phyloP scores from a whole-genome alignment of 208 protist species.

The Wallacemonas rigidus region DNA sequence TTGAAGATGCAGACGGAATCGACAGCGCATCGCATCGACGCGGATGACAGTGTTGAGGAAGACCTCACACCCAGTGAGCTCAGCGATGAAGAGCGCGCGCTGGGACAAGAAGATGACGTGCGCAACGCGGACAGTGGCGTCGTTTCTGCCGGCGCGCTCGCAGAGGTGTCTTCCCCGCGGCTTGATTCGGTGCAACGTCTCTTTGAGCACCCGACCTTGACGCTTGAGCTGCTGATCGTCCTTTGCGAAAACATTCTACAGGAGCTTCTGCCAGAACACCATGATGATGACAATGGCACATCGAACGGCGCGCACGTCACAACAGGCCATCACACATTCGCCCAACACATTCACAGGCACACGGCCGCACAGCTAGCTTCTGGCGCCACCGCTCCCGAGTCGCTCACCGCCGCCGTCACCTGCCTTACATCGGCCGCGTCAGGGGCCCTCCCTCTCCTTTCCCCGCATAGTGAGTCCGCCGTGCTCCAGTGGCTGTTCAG shows the following conservation, averaged over 20 bases:
- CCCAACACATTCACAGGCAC: conserved; percentile 17
- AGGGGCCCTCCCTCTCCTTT: conserved; percentile 33
- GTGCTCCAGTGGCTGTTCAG: conserved; percentile 33
- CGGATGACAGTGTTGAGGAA: neutral
- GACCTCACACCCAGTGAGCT: conserved; percentile 2
- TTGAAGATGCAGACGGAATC: neutral
- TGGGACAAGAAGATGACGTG: no score
- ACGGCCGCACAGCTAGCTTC: conserved; percentile 22
- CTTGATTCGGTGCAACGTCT: conserved; percentile 20
- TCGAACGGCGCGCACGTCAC: neutral
- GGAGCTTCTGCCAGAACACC: conserved; percentile 17
- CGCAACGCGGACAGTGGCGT: neutral
- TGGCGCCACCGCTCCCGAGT: conserved; percentile 27
- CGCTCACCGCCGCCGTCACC: conserved; percentile 25
- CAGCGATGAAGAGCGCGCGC: neutral
- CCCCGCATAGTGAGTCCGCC: conserved; percentile 10
- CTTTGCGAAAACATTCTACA: conserved; percentile 35
- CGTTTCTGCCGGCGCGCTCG: neutral
- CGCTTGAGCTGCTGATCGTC: conserved; percentile 32
- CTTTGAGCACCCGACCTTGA: conserved; percentile 26
- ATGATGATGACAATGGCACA: neutral
- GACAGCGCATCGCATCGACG: neutral
- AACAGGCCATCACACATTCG: conserved; percentile 6
- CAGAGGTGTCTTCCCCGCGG: neutral
- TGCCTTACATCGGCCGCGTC: conserved; percentile 29